These are phyloP conservation scores for Talaromyces thailandensis DNA, from an alignment of 495 filamentous ascomycete genomes.

Conservation along the genomic window DNA sequence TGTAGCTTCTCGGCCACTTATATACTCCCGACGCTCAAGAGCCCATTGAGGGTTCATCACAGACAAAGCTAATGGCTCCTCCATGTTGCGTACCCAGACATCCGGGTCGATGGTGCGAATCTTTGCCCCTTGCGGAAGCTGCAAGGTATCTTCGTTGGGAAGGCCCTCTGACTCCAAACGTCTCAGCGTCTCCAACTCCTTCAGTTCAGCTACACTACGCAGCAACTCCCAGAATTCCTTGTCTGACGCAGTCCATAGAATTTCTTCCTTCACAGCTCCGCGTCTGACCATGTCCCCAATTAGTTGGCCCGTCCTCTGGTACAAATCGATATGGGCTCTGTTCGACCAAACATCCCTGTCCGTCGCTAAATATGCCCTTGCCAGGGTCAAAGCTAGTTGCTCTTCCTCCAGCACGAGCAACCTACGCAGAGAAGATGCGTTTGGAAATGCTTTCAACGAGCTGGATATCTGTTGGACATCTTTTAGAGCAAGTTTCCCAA, in stretches of 20 bases:
- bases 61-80: slow-evolving; percentile 20
- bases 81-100: slow-evolving; percentile 11
- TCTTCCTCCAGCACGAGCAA: slow-evolving; percentile 25
- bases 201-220: slow-evolving; percentile 15
- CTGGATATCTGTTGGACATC: slow-evolving; percentile 16
- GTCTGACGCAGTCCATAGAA: slow-evolving; percentile 28
- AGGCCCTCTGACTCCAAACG: slow-evolving; percentile 22
- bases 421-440: slow-evolving; percentile 15
- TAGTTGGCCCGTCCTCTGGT: slow-evolving; percentile 21
- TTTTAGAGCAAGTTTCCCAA: slow-evolving; percentile 21
- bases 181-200: slow-evolving; percentile 17
- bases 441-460: slow-evolving; percentile 22
- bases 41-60: slow-evolving; percentile 20
- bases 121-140: slow-evolving; percentile 19
- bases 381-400: slow-evolving; percentile 19
- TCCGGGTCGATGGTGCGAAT: slow-evolving; percentile 32
- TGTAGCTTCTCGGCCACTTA: slow-evolving; percentile 11
- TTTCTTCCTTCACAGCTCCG: slow-evolving; percentile 18
- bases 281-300: slow-evolving; percentile 19
- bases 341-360: slow-evolving; percentile 31
- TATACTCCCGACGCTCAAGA: slow-evolving; percentile 23
- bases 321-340: slow-evolving; percentile 23
- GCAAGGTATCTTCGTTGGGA: slow-evolving; percentile 18
- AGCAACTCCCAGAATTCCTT: slow-evolving; percentile 27
- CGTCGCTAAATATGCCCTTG: slow-evolving; percentile 22